A percentile compares a stretch with the other conserved stretches of the same genome.
phyloP scores from a whole-genome alignment of 495 filamentous ascomycete genomes.

The Parathielavia hyrcaniae region DNA sequence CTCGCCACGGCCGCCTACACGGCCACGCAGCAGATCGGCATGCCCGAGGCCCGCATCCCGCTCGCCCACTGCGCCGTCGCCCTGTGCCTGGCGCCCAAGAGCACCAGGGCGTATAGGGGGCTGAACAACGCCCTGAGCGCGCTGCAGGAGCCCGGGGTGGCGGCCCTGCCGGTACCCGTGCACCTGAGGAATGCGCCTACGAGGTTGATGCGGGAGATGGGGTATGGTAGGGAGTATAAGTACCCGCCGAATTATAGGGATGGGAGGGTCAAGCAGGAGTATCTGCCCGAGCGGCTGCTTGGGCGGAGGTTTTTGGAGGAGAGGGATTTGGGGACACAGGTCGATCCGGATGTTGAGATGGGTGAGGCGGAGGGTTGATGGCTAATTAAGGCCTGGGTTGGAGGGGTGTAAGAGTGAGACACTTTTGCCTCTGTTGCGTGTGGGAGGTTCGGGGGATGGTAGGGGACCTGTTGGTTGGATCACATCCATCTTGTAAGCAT shows the following conservation, averaged over 20 bases:
- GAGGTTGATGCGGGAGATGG: constrained; percentile 83
- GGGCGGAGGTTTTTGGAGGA: constrained; percentile 75
- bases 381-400: neutral
- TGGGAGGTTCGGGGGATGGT: too few relatives aligned
- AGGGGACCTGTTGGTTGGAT: neutral
- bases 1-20: constrained; percentile 79
- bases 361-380: constrained; percentile 11
- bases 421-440: too few relatives aligned
- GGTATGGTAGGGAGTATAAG: constrained; percentile 87
- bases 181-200: constrained; percentile 92
- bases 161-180: constrained; percentile 70
- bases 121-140: constrained; percentile 72
- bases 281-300: constrained; percentile 67
- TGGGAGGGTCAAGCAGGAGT: constrained; percentile 83
- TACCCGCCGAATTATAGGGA: constrained; percentile 87
- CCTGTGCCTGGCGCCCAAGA: constrained; percentile 75
- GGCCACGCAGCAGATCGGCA: constrained; percentile 81
- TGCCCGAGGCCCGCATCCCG: constrained; percentile 91
- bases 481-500: too few relatives aligned
- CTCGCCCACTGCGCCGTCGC: constrained; percentile 83
- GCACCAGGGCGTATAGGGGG: constrained; percentile 75
- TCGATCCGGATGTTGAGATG: constrained; percentile 56
- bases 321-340: constrained; percentile 66
- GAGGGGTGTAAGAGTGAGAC: neutral
- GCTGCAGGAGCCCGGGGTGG: constrained; percentile 70